These are phyloP conservation scores for Rhododendron simsii DNA, from an alignment of 148 eudicot species.

Conservation along the genomic window DNA sequence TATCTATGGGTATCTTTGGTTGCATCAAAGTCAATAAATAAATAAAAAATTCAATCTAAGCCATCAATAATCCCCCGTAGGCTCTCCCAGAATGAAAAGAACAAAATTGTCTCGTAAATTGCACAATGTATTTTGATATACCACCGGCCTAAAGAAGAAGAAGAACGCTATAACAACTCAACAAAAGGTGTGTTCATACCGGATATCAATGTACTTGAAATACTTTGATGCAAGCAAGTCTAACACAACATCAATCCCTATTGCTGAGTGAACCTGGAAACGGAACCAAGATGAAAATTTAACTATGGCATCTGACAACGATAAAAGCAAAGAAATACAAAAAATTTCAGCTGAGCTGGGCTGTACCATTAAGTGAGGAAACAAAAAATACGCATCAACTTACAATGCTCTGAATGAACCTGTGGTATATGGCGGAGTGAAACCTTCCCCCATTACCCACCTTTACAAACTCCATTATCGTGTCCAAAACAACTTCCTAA, in stretches of 20 bases:
- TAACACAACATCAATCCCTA: slow-evolving; percentile 45
- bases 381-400: slow-evolving; percentile 20
- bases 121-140: background rate
- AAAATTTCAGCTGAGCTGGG: background rate
- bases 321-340: background rate
- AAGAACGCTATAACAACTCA: background rate
- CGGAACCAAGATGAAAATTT: background rate
- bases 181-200: slow-evolving; percentile 45
- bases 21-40: no score
- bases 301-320: background rate
- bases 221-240: slow-evolving; percentile 63
- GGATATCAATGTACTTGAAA: slow-evolving; percentile 78
- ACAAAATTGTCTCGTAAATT: background rate
- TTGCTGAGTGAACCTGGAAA: slow-evolving; percentile 53
- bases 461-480: slow-evolving; percentile 88
- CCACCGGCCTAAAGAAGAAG: slow-evolving; percentile 3
- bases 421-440: slow-evolving; percentile 65
- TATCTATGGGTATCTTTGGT: no score
- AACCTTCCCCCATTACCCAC: slow-evolving; percentile 74
- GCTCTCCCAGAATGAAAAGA: background rate
- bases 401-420: slow-evolving; percentile 55
- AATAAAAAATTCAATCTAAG: background rate
- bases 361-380: background rate
- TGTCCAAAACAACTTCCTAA: slow-evolving; percentile 77
- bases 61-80: background rate